These are phyloP conservation scores for Gynochthodes officinalis DNA, from an alignment of 257 asterid species.

Conservation along the genomic window DNA sequence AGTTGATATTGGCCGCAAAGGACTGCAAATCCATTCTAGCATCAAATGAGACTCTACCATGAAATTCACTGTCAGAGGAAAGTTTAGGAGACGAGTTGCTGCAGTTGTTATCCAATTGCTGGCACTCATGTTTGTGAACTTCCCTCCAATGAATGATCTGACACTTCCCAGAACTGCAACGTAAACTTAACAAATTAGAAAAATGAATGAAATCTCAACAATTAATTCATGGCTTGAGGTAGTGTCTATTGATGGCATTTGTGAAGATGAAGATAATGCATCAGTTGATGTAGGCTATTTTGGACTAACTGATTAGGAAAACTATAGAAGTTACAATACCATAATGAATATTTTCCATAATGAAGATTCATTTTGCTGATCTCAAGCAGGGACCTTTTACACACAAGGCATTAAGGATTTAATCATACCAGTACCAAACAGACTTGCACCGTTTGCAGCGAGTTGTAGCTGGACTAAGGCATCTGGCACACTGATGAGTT, in stretches of 20 bases:
- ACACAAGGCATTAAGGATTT: slow-evolving; percentile 6
- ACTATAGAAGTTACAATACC: background rate
- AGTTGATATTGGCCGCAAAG: slow-evolving; percentile 23
- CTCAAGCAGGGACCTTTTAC: background rate
- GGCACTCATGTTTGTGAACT: slow-evolving; percentile 83
- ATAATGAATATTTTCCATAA: background rate
- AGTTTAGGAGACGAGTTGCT: slow-evolving; percentile 31
- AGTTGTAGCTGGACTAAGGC: slow-evolving; percentile 62
- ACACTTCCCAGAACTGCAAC: slow-evolving; percentile 81
- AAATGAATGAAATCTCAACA: background rate
- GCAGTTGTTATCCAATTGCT: slow-evolving; percentile 46
- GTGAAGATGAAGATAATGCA: background rate
- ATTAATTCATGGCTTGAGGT: background rate
- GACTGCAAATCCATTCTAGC: slow-evolving; percentile 23
- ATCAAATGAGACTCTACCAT: slow-evolving; percentile 28
- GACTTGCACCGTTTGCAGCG: slow-evolving; percentile 85
- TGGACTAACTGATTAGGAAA: background rate
- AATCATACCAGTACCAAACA: slow-evolving; percentile 74
- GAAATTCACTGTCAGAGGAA: slow-evolving; percentile 27
- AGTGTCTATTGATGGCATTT: background rate
- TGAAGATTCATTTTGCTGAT: background rate
- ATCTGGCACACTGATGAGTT: slow-evolving; percentile 60
- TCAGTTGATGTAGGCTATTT: background rate
- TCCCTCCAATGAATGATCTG: slow-evolving; percentile 89
- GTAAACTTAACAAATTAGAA: slow-evolving; percentile 16